Evolutionary conservation across 2,329 filamentous ascomycete genomes (phyloP).

Genomic region (Huntiella decipiens): DNA sequence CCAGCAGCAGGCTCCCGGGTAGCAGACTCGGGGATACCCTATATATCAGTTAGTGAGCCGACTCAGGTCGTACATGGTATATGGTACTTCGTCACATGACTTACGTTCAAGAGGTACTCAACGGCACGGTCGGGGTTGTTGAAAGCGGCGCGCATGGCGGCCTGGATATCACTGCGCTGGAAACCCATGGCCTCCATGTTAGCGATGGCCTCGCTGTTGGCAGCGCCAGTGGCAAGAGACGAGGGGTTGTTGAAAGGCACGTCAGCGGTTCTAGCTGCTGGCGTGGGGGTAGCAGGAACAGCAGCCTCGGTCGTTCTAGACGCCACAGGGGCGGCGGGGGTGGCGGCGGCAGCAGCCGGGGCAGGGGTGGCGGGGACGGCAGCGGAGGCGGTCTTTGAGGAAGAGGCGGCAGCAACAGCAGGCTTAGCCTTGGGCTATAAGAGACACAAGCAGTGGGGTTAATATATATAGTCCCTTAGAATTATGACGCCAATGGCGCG

Average conservation of each 20-base stretch:
- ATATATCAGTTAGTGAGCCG: slow-evolving; percentile 4
- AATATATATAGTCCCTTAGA: neutral
- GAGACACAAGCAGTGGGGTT: neutral
- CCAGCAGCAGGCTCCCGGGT: slow-evolving; percentile 29
- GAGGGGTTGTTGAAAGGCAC: slow-evolving; percentile 49
- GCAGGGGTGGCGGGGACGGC: slow-evolving; percentile 46
- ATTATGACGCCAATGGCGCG: too few species aligned
- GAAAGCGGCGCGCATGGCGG: slow-evolving; percentile 88
- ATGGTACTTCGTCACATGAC: slow-evolving; percentile 15
- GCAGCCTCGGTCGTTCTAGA: slow-evolving; percentile 31
- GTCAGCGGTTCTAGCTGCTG: slow-evolving; percentile 26
- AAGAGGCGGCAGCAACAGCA: slow-evolving; percentile 25
- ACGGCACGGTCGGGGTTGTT: slow-evolving; percentile 95
- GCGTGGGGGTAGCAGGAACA: slow-evolving; percentile 33
- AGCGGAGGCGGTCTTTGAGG: slow-evolving; percentile 33
- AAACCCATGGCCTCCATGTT: slow-evolving; percentile 99
- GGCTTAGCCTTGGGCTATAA: slow-evolving; percentile 32
- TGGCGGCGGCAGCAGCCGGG: slow-evolving; percentile 29
- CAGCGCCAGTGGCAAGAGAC: slow-evolving; percentile 68
- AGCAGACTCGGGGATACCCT: slow-evolving; percentile 82
- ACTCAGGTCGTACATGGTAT: neutral
- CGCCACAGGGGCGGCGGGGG: slow-evolving; percentile 29
- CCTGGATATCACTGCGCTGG: slow-evolving; percentile 67
- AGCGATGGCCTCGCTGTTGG: slow-evolving; percentile 62
- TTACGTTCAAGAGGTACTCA: slow-evolving; percentile 77